Base-by-base conservation (phyloP, 768 basidiomycete species). In the Boletus rufocinnamomeus region DNA sequence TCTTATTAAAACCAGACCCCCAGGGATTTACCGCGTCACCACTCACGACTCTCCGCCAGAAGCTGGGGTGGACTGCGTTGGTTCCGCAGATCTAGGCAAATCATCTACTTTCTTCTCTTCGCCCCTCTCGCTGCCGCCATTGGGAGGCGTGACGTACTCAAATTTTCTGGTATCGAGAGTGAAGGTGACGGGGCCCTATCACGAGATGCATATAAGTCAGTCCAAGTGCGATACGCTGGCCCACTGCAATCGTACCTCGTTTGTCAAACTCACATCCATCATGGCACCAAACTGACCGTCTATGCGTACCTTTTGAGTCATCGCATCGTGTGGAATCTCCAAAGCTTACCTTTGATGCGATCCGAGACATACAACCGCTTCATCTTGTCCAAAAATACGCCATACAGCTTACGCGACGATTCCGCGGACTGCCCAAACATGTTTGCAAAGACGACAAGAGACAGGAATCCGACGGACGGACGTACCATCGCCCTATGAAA, bases 281-380 rank as follows among this genome's bases (percentile, higher is more conserved):
- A 96, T 96, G 6, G 94, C 95, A 34, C 94, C 94, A 69, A 98
- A 97, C 63, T 78, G 80, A n/a, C 95, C 95, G 72, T 98, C 95
- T 95, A 60, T 38, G 13, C 27, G 14, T 11, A 7, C 48, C 16
- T 3, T 23, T 25, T 30, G 53, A 57, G 57, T 59, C 34, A 9
- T 47, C 37, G 11, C 27, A 2, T 28, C 34, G 23, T 27, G 32
- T 28, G 25, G 34, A 1, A 54, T 38, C 17, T 9, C 19, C 16
- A 34, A 30, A 34, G 17, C 47, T 7, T 49, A 90, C 94, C 94
- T 81, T 91, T 81, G 63, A 97, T 86, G 72, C 85, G 92, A 50
- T 87, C 85, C 8, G 88, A 74, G 60, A 83, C 79, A 73, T 97
- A 95, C 27, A 80, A 67, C 54, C 80, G 74, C 43, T 83, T 78